These are phyloP conservation scores for Rheum nobile DNA, from an alignment of 148 eudicot genomes.

Conservation along the genomic window DNA sequence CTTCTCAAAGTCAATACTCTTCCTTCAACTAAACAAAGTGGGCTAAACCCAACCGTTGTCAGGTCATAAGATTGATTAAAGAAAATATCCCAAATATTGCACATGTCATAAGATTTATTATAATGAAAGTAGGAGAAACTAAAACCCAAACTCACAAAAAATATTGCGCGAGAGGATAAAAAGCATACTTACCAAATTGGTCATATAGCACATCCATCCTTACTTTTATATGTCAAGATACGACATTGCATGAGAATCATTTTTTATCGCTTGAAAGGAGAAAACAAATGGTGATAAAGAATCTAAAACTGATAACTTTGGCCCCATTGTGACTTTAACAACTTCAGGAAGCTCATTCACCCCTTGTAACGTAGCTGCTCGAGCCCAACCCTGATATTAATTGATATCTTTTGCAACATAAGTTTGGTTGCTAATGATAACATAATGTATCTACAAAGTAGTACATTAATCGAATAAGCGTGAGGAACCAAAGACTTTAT, in stretches of 20 bases:
- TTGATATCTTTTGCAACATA: slow-evolving; percentile 85
- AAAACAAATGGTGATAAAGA: not conserved
- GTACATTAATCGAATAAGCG: not conserved
- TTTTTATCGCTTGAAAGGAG: not conserved
- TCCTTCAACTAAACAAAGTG: not conserved
- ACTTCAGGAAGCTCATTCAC: slow-evolving; percentile 96
- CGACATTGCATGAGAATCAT: not conserved
- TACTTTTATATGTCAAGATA: not conserved
- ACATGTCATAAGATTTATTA: not conserved
- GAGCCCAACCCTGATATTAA: slow-evolving; percentile 68
- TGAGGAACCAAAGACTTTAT: not conserved
- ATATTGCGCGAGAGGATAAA: not conserved
- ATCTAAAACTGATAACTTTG: slow-evolving; percentile 45
- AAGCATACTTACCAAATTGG: not conserved
- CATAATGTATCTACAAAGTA: slow-evolving; percentile 31
- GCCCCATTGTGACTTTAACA: slow-evolving; percentile 98
- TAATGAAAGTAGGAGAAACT: not conserved
- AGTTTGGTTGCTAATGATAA: slow-evolving; percentile 38
- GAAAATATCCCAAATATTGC: not conserved
- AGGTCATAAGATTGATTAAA: not conserved
- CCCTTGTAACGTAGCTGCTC: slow-evolving; percentile 77
- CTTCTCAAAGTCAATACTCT: not conserved
- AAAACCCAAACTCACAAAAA: not conserved
- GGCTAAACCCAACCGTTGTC: not conserved
- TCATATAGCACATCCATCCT: not conserved